Conservation (phyloP, 257 asterid genomes). For the Solanum medicagineum region DNA sequence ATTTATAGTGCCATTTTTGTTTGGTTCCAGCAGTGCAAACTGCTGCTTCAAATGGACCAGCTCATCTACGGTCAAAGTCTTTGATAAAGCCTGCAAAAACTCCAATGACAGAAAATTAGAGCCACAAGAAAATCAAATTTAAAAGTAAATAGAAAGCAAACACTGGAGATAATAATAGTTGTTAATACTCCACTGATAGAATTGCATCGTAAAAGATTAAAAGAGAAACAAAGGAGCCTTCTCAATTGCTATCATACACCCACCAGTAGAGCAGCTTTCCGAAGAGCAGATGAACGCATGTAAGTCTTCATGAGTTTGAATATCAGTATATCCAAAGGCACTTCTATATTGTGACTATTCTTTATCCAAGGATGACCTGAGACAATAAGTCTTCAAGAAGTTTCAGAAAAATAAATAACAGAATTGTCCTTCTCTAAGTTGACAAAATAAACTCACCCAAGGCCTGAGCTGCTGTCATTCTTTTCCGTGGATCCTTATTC, state of each 20-base stretch:
- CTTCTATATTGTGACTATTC: constrained; percentile 36
- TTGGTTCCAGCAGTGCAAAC: constrained; percentile 32
- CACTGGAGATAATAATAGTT: neutral
- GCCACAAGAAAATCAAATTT: neutral
- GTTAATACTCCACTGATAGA: neutral
- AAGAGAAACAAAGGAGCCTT: neutral
- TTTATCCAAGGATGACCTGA: constrained; percentile 98
- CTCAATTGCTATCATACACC: neutral
- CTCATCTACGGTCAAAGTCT: constrained; percentile 35
- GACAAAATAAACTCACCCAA: constrained; percentile 40
- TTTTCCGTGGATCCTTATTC: constrained; percentile 79
- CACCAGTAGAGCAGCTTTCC: constrained; percentile 87
- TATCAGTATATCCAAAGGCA: constrained; percentile 64
- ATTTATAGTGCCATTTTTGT: constrained; percentile 37
- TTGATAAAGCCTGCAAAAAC: constrained; percentile 31
- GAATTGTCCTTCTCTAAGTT: neutral
- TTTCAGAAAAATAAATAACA: neutral
- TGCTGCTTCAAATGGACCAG: constrained; percentile 37
- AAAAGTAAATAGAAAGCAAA: neutral
- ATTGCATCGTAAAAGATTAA: neutral
- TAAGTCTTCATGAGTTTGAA: constrained; percentile 83
- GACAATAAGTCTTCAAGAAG: constrained; percentile 3
- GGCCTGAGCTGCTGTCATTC: constrained; percentile 96
- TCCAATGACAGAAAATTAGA: neutral
- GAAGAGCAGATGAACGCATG: constrained; percentile 85